phyloP scores from a whole-genome alignment of 768 basidiomycete species.

The Lactarius hengduanensis region DNA sequence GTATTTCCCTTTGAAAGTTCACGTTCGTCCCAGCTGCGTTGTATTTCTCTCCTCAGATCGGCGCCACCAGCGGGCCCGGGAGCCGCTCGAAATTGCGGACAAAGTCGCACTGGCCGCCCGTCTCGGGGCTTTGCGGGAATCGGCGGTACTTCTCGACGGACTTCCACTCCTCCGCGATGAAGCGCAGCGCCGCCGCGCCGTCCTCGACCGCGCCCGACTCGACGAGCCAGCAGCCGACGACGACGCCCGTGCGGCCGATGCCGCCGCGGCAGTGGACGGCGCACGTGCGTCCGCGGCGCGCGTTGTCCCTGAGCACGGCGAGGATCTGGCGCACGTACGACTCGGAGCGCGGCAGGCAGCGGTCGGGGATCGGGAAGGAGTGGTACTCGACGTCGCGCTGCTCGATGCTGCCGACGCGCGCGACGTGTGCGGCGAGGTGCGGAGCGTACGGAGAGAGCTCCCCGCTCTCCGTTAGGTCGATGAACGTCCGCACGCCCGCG shows the following conservation, averaged over 20 bases:
- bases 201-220: slow-evolving; percentile 59
- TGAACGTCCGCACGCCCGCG: slow-evolving; percentile 75
- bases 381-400: slow-evolving; percentile 62
- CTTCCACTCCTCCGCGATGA: slow-evolving; percentile 70
- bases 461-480: slow-evolving; percentile 81
- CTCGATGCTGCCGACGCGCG: slow-evolving; percentile 52
- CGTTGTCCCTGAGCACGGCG: slow-evolving; percentile 58
- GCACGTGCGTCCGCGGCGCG: slow-evolving; percentile 53
- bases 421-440: slow-evolving; percentile 53
- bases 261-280: slow-evolving; percentile 82
- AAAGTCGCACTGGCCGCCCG: slow-evolving; percentile 74
- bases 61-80: not conserved
- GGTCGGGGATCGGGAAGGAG: slow-evolving; percentile 75
- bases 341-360: slow-evolving; percentile 58
- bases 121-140: slow-evolving; percentile 77
- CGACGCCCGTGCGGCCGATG: slow-evolving; percentile 64
- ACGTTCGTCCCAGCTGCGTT: not conserved
- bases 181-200: slow-evolving; percentile 60
- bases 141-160: slow-evolving; percentile 74
- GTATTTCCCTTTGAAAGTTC: not conserved
- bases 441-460: slow-evolving; percentile 68
- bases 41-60: not conserved
- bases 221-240: slow-evolving; percentile 75
- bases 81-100: slow-evolving; percentile 52
- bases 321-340: slow-evolving; percentile 61